Evolutionary conservation across 1,284 basidiomycete genomes (phyloP).

Genomic region (Ceraceosorus bombacis): DNA sequence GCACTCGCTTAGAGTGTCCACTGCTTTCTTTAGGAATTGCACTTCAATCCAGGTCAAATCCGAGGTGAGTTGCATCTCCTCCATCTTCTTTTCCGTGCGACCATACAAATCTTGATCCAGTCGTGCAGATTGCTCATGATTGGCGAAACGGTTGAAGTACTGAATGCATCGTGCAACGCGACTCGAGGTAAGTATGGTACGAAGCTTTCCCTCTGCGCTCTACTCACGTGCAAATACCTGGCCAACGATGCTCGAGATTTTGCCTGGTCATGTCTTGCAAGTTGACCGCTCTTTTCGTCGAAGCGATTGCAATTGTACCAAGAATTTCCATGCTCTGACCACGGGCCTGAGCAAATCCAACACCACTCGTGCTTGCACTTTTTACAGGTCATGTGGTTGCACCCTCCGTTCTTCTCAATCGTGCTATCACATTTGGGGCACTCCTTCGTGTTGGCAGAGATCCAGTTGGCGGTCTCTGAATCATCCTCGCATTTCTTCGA

Average conservation of each 20-base stretch:
- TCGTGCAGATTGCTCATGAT: constrained; percentile 96
- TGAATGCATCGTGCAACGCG: constrained; percentile 10
- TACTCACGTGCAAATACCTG: constrained; percentile 87
- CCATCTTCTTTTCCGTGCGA: constrained; percentile 99
- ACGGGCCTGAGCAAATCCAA: constrained; percentile 68
- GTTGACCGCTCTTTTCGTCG: constrained; percentile 82
- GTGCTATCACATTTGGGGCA: constrained; percentile 83
- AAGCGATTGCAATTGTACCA: constrained; percentile 98
- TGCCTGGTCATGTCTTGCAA: constrained; percentile 64
- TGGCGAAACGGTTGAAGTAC: constrained; percentile 63
- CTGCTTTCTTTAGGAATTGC: constrained; percentile 96
- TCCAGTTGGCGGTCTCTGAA: constrained; percentile 98
- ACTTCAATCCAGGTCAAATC: constrained; percentile 96
- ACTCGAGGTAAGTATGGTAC: background rate
- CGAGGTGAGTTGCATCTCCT: constrained; percentile 90
- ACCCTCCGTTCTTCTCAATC: constrained; percentile 99
- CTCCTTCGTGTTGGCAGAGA: constrained; percentile 98
- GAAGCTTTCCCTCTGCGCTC: background rate
- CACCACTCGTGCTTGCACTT: constrained; percentile 55
- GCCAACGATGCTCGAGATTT: constrained; percentile 76
- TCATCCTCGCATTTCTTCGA: constrained; percentile 95
- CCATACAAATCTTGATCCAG: constrained; percentile 83
- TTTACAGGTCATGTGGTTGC: constrained; percentile 53
- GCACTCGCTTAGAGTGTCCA: constrained; percentile 73
- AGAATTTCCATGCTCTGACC: constrained; percentile 92